Conservation (phyloP, 352 stramenopile species). For the Globisporangium carolinianum region DNA sequence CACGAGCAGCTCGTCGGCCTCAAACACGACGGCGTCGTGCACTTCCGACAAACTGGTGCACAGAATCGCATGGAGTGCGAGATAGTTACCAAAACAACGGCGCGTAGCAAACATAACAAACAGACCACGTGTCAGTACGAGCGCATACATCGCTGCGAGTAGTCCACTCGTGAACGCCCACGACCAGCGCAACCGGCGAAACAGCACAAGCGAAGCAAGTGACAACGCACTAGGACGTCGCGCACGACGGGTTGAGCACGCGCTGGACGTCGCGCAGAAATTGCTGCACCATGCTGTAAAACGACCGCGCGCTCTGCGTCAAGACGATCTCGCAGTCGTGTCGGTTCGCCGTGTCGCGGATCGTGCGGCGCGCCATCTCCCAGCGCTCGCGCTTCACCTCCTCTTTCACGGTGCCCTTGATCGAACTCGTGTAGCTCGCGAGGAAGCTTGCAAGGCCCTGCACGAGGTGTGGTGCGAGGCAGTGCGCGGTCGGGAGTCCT, state of each 20-base stretch:
- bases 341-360: conserved; percentile 65
- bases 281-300: conserved; percentile 79
- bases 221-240: conserved; percentile 55
- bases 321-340: conserved; percentile 70
- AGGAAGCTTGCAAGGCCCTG: conserved; percentile 53
- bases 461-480: conserved; percentile 58
- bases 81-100: too few species aligned
- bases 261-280: conserved; percentile 72
- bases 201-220: background rate
- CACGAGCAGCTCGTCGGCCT: conserved; percentile 54
- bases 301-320: conserved; percentile 66
- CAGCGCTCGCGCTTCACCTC: conserved; percentile 82
- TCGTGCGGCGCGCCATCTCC: conserved; percentile 65
- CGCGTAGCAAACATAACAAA: too few species aligned
- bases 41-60: conserved; percentile 41
- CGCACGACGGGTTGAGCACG: conserved; percentile 74
- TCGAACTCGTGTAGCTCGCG: conserved; percentile 53
- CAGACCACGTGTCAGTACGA: background rate
- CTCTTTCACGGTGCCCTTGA: conserved; percentile 58
- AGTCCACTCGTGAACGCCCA: background rate
- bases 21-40: conserved; percentile 45
- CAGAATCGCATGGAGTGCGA: background rate
- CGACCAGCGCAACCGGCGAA: background rate
- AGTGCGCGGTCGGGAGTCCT: conserved; percentile 65
- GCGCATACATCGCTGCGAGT: background rate